Evolutionary conservation across 2,329 filamentous ascomycete genomes (phyloP).

Genomic region (Dryadomyces quercivorus): DNA sequence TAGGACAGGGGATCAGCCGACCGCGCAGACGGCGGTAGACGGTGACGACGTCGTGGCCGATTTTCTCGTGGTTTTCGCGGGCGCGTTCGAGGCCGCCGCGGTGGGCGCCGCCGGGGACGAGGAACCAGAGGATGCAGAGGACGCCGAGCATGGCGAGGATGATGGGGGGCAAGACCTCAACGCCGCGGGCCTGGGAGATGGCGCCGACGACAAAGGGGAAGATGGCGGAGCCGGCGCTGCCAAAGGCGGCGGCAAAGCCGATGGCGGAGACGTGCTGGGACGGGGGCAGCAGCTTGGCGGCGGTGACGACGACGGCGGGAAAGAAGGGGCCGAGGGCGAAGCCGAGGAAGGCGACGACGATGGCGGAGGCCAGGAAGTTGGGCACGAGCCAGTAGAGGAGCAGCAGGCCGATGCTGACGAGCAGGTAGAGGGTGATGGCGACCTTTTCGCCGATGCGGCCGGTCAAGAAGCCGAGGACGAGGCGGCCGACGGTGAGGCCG

Average conservation of each 20-base stretch:
- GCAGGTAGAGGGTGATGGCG: constrained; percentile 51
- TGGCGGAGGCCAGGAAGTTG: constrained; percentile 58
- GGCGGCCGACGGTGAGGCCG: constrained; percentile 62
- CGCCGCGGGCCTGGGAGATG: constrained; percentile 46
- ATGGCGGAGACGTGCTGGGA: constrained; percentile 69
- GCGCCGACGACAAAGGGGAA: constrained; percentile 57
- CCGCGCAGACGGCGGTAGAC: neutral
- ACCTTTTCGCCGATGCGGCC: constrained; percentile 60
- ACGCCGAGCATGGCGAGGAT: constrained; percentile 34
- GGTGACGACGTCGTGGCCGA: constrained; percentile 20
- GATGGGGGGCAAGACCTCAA: constrained; percentile 44
- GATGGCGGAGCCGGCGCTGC: constrained; percentile 57
- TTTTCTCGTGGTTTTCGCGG: constrained; percentile 21
- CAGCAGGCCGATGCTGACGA: constrained; percentile 49
- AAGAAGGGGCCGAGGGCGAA: constrained; percentile 75
- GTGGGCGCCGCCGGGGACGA: constrained; percentile 20
- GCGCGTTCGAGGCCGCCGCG: constrained; percentile 28
- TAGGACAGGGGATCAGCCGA: too few relatives aligned
- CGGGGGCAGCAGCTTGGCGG: constrained; percentile 60
- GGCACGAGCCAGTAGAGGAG: constrained; percentile 75
- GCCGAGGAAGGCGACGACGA: constrained; percentile 60
- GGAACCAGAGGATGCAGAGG: constrained; percentile 32
- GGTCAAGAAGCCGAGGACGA: constrained; percentile 66
- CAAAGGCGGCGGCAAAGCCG: constrained; percentile 69
- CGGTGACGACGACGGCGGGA: constrained; percentile 59